Percentiles rank a stretch among this genome's conserved stretches.
These are phyloP conservation scores for Phytophthora citrophthora DNA, from an alignment of 352 stramenopile species.

Conservation along the genomic window DNA sequence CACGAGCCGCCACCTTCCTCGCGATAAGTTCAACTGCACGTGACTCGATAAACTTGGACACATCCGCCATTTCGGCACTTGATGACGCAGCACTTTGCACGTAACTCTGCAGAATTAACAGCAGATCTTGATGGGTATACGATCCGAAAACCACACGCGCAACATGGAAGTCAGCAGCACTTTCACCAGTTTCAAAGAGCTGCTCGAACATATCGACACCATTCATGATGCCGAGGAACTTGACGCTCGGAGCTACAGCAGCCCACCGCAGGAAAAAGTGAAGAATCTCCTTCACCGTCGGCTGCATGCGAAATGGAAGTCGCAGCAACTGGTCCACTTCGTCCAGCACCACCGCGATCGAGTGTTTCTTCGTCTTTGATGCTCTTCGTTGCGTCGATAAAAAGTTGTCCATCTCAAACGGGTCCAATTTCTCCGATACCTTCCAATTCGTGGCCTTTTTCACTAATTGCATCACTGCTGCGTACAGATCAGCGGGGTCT, in stretches of 20 bases:
- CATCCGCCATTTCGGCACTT: neutral
- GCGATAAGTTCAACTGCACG: slow-evolving; percentile 71
- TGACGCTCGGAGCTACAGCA: slow-evolving; percentile 38
- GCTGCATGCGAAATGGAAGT: slow-evolving; percentile 45
- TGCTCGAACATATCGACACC: slow-evolving; percentile 77
- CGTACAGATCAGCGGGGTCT: slow-evolving; percentile 52
- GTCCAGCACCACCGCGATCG: slow-evolving; percentile 59
- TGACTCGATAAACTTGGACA: slow-evolving; percentile 39
- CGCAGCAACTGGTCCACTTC: slow-evolving; percentile 73
- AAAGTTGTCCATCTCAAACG: slow-evolving; percentile 57
- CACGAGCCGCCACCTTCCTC: slow-evolving; percentile 65
- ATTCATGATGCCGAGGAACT: slow-evolving; percentile 79
- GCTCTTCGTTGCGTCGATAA: slow-evolving; percentile 19
- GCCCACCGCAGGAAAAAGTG: slow-evolving; percentile 70
- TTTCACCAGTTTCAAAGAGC: slow-evolving; percentile 33
- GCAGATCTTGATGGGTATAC: slow-evolving; percentile 58
- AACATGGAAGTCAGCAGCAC: slow-evolving; percentile 22
- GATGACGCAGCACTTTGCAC: slow-evolving; percentile 24
- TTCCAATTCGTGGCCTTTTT: slow-evolving; percentile 26
- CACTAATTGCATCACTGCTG: slow-evolving; percentile 38
- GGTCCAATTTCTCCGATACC: slow-evolving; percentile 45
- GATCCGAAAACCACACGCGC: slow-evolving; percentile 63
- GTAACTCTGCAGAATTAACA: slow-evolving; percentile 54
- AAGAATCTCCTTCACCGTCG: slow-evolving; percentile 57
- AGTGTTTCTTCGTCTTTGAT: slow-evolving; percentile 1